Evolutionary conservation across 192 early-diverging fungal species (phyloP).

Genomic region (Rhizophagus sp.): DNA sequence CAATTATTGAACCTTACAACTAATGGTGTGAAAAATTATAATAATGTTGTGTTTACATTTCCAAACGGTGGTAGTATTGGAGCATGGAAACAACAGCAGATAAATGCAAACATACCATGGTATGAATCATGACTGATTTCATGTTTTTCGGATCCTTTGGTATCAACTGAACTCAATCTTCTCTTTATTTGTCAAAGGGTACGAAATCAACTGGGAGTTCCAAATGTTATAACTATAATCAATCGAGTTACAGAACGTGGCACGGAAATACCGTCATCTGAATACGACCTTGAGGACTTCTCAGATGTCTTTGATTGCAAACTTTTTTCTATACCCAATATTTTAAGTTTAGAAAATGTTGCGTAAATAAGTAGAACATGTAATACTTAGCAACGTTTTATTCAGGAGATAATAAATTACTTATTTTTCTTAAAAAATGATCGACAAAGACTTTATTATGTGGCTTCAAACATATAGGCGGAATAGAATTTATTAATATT

Average conservation of each 20-base stretch:
- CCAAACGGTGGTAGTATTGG: not conserved
- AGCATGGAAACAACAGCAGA: not conserved
- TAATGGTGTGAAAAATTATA: conserved; percentile 18
- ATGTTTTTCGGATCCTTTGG: conserved; percentile 16
- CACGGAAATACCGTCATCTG: too few species aligned
- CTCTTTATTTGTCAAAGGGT: conserved; percentile 14
- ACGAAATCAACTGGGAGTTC: not conserved
- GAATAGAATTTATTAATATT: too few species aligned
- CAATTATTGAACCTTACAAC: conserved; percentile 18
- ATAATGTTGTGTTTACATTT: conserved; percentile 19
- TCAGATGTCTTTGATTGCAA: too few species aligned
- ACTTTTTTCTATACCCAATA: fast-evolving
- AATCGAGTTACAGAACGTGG: not conserved
- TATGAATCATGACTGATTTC: conserved; percentile 22
- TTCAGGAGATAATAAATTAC: too few species aligned
- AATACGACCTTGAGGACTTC: too few species aligned
- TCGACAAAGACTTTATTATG: too few species aligned
- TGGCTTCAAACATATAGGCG: too few species aligned
- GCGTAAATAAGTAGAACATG: too few species aligned
- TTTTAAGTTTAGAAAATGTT: too few species aligned
- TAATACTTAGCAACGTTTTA: too few species aligned
- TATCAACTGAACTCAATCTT: too few species aligned
- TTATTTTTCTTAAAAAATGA: too few species aligned
- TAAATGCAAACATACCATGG: conserved; percentile 9
- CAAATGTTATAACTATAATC: conserved; percentile 1